Evolutionary conservation across 108 stramenopile genomes (phyloP), one percentile per base, ranked within the genome.

Genomic region (Stephanodiscus minutulus): DNA sequence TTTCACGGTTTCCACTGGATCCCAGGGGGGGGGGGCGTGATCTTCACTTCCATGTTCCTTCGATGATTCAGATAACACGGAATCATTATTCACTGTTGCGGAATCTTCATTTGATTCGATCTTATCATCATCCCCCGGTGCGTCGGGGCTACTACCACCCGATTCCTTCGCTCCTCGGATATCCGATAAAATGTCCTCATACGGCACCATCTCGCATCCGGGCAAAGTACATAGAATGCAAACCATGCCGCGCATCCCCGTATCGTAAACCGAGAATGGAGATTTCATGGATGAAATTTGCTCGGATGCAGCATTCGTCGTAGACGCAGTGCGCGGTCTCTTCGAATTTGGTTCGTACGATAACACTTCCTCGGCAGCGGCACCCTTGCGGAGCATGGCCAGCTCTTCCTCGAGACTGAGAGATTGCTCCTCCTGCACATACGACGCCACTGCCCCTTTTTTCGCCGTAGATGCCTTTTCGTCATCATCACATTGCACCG

Each of bases 321-420:
- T n/a, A n/a, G 56, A 47, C 1, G 47, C 74, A 57, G 39, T 44
- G 3, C 59, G 41, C 7, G 59, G 62, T 28, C 68, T 44, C 61
- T 73, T 79, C 15, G 36, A 20, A 25, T 61, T 69, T 39, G 63
- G 57, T 53, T 68, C 65, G 37, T 68, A 74, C 9, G 64, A 63
- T 49, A 81, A 50, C 36, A 84, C 79, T 33, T 77, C 75, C 22
- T 82, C 81, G 36, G 79, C 79, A 13, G 65, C 59, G 41, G 64
- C 72, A 15, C 84, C 84, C 50, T 78, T 79, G 60, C 82, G 84
- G 0, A 93, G 81, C 61, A 77, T 66, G 13, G 72, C 73, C 36
- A 93, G 50, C 79, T 93, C 92, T 66, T 93, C 92, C 59, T 93
- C 89, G 21, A 93, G 71, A 66, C 76, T 86, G 46, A 90, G 65